Conservation (phyloP, 352 stramenopile genomes). For the Phytophthora foliorum region DNA sequence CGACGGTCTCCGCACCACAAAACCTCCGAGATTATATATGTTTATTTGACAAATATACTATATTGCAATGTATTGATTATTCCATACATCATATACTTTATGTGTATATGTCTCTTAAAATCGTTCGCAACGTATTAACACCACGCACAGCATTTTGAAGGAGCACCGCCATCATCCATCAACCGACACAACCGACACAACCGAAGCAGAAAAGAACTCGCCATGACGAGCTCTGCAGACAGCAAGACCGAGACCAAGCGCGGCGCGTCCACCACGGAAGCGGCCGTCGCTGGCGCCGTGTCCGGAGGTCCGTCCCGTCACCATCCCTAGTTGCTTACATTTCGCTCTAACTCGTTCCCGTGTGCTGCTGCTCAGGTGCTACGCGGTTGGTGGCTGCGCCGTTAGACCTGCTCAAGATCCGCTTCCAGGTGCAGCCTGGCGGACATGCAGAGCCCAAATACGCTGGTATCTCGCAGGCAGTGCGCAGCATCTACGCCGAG, state of each 20-base stretch:
- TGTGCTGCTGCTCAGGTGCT: slow-evolving; percentile 36
- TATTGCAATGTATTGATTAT: slow-evolving; percentile 4
- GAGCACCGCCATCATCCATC: slow-evolving; percentile 20
- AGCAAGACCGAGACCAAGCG: slow-evolving; percentile 21
- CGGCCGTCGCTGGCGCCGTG: slow-evolving; percentile 67
- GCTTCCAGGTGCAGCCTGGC: slow-evolving; percentile 80
- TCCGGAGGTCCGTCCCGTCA: slow-evolving; percentile 54
- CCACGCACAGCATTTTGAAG: background rate
- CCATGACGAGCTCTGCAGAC: slow-evolving; percentile 16
- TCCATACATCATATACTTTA: background rate
- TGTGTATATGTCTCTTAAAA: background rate
- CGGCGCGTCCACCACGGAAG: slow-evolving; percentile 55
- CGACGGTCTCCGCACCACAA: slow-evolving; percentile 1
- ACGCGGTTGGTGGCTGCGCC: slow-evolving; percentile 82
- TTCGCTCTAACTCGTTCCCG: background rate
- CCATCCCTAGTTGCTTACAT: background rate
- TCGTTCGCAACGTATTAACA: background rate
- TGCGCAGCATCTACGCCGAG: slow-evolving; percentile 79
- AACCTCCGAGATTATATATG: slow-evolving; percentile 8
- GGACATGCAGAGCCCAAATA: slow-evolving; percentile 51
- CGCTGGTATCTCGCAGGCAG: slow-evolving; percentile 58
- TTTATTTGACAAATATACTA: slow-evolving; percentile 9
- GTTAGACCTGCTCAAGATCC: slow-evolving; percentile 85
- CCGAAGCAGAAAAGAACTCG: slow-evolving; percentile 31
- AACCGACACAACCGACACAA: slow-evolving; percentile 7